Evolutionary conservation across 768 basidiomycete genomes (phyloP).

Genomic region (Naganishia kalamii): DNA sequence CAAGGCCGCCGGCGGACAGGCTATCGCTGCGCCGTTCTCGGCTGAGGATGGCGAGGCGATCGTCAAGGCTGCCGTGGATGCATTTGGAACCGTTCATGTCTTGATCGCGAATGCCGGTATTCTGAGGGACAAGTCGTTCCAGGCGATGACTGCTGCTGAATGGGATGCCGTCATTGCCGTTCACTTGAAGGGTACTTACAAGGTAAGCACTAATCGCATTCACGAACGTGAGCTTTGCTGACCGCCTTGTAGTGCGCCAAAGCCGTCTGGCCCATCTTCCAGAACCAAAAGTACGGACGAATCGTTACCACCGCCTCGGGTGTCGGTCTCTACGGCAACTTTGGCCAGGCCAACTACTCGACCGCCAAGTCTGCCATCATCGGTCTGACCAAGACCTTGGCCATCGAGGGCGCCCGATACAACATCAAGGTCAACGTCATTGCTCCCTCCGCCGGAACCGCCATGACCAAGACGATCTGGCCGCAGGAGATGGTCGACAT

Average conservation of each 20-base stretch:
- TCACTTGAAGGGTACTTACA: conserved; percentile 85
- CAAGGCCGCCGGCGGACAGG: conserved; percentile 77
- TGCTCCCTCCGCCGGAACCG: conserved; percentile 80
- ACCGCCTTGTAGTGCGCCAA: conserved; percentile 62
- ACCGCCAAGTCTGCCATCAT: conserved; percentile 89
- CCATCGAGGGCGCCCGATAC: conserved; percentile 84
- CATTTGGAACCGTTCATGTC: conserved; percentile 80
- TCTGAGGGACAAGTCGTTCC: conserved; percentile 85
- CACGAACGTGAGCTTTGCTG: not conserved
- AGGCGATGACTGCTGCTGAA: conserved; percentile 78
- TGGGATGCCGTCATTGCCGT: conserved; percentile 90
- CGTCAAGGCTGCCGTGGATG: conserved; percentile 75
- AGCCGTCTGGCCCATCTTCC: conserved; percentile 94
- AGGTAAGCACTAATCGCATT: conserved; percentile 50
- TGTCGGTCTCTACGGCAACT: conserved; percentile 90
- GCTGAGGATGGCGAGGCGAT: conserved; percentile 87
- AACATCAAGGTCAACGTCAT: conserved; percentile 83
- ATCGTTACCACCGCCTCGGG: conserved; percentile 90
- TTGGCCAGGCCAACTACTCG: conserved; percentile 91
- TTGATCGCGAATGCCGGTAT: conserved; percentile 91
- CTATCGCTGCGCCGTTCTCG: conserved; percentile 71
- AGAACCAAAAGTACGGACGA: conserved; percentile 90
- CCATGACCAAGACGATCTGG: conserved; percentile 81
- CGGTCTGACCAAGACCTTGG: conserved; percentile 80
- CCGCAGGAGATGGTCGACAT: conserved; percentile 66